These are phyloP conservation scores for Cryphonectria japonica DNA, from an alignment of 2,329 filamentous ascomycete genomes.

Conservation along the genomic window DNA sequence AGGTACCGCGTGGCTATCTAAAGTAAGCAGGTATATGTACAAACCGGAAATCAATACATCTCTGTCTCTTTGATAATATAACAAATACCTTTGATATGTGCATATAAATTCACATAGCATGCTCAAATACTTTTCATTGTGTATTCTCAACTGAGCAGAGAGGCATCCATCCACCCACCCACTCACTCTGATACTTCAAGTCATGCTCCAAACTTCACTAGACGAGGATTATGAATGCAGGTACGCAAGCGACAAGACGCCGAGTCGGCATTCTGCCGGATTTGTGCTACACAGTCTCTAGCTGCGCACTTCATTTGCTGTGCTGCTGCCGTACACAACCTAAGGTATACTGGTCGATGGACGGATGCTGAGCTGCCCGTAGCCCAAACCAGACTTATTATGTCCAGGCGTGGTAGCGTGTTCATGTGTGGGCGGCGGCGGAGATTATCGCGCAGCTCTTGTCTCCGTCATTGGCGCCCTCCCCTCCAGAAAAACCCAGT, in stretches of 20 bases:
- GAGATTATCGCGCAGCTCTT: background rate
- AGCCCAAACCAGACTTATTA: background rate
- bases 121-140: background rate
- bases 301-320: background rate
- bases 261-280: background rate
- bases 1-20: background rate
- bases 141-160: background rate
- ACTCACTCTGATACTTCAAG: background rate
- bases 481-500: background rate
- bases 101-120: background rate
- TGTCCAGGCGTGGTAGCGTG: background rate
- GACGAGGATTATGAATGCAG: background rate
- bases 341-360: background rate
- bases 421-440: background rate
- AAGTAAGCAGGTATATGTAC: background rate
- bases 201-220: background rate
- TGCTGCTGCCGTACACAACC: background rate
- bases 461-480: background rate
- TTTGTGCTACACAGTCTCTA: background rate
- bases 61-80: background rate
- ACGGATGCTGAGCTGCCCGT: background rate
- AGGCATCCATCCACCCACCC: background rate
- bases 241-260: background rate
- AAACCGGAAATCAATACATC: background rate
- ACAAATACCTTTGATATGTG: background rate